Conservation (phyloP, 23 red algal genomes). For the Chondrus crispus region DNA sequence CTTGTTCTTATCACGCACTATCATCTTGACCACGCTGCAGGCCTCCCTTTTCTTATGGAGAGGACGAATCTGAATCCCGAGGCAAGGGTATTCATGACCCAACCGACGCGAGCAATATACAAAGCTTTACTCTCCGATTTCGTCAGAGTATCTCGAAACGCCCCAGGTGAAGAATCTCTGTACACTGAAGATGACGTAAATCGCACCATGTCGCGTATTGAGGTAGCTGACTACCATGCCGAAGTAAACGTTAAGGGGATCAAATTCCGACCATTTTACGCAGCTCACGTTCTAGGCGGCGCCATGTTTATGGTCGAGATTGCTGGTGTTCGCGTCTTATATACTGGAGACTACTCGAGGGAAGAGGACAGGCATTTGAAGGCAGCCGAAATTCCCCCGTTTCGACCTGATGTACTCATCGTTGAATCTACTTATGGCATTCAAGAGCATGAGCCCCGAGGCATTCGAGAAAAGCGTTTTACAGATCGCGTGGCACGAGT, state of each 20-base stretch:
- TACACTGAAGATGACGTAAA: slow-evolving; percentile 94
- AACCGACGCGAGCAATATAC: slow-evolving; percentile 98
- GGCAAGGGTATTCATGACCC: slow-evolving; percentile 96
- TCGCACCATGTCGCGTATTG: slow-evolving; percentile 89
- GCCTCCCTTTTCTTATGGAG: slow-evolving; percentile 92
- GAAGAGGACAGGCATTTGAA: slow-evolving; percentile 97
- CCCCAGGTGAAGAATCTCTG: slow-evolving; percentile 73
- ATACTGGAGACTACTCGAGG: slow-evolving; percentile 98
- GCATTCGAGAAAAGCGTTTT: slow-evolving; percentile 91
- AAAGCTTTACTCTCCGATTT: slow-evolving; percentile 95
- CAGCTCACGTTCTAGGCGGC: slow-evolving; percentile 95
- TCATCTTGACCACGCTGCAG: slow-evolving; percentile 97
- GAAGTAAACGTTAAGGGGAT: slow-evolving; percentile 91
- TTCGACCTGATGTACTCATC: slow-evolving; percentile 89
- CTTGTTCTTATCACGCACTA: slow-evolving; percentile 97
- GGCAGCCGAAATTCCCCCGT: slow-evolving; percentile 94
- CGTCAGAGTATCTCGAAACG: slow-evolving; percentile 83
- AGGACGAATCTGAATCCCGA: slow-evolving; percentile 92
- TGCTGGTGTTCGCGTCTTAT: slow-evolving; percentile 90
- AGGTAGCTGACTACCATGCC: slow-evolving; percentile 95
- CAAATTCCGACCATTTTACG: slow-evolving; percentile 93
- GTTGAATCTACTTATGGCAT: slow-evolving; percentile 94
- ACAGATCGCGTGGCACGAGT: slow-evolving; percentile 89
- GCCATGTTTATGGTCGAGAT: slow-evolving; percentile 99
- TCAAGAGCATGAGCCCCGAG: slow-evolving; percentile 91